phyloP scores from a whole-genome alignment of 202 grass and related monocot genomes.

The Hordeum pubiflorum region DNA sequence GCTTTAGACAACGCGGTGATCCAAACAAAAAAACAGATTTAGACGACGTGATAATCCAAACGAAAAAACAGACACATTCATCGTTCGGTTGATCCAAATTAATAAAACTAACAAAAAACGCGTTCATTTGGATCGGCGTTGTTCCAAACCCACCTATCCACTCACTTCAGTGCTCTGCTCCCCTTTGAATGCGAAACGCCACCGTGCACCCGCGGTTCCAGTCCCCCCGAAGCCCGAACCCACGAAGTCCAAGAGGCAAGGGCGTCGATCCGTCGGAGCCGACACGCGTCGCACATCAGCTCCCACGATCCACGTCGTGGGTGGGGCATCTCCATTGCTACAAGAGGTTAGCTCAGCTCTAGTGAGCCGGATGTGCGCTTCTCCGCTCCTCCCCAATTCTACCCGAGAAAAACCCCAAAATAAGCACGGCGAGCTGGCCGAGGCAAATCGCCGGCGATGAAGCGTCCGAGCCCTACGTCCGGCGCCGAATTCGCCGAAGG shows the following conservation, averaged over 20 bases:
- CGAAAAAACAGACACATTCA: no score
- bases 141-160: no score
- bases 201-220: neutral
- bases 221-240: neutral
- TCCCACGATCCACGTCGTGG: neutral
- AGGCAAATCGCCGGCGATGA: constrained; percentile 37
- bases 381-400: neutral
- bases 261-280: neutral
- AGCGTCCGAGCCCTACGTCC: neutral
- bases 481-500: neutral
- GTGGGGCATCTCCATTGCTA: neutral
- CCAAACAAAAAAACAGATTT: no score
- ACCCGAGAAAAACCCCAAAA: neutral
- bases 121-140: no score
- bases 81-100: no score
- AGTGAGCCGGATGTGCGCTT: neutral
- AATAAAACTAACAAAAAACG: no score
- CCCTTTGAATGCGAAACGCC: neutral
- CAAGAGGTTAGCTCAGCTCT: neutral
- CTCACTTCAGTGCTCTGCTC: neutral
- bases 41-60: no score
- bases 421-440: neutral
- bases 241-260: neutral
- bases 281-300: neutral
- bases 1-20: no score